phyloP scores from a whole-genome alignment of 108 stramenopile species.

The Discostella pseudostelligera region DNA sequence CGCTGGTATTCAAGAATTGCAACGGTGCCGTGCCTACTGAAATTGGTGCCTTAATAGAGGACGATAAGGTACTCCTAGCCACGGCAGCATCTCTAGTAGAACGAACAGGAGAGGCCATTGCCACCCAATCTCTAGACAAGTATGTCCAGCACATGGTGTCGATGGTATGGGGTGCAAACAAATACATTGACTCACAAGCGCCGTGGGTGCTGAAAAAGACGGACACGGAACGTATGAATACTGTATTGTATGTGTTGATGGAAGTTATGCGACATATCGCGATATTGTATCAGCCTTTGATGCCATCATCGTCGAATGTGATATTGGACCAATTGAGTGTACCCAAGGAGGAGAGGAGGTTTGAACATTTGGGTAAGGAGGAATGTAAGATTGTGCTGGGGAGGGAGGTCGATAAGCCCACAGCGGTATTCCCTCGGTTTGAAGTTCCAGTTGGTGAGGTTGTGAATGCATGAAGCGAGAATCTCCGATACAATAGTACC shows the following conservation, averaged over 20 bases:
- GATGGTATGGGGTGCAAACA: slow-evolving; percentile 89
- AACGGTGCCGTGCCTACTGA: slow-evolving; percentile 59
- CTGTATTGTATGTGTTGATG: slow-evolving; percentile 86
- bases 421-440: slow-evolving; percentile 74
- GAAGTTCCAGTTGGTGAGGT: slow-evolving; percentile 50
- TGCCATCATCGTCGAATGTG: slow-evolving; percentile 78
- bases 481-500: too few relatives aligned
- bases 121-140: slow-evolving; percentile 77
- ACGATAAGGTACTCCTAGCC: slow-evolving; percentile 70
- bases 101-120: slow-evolving; percentile 50
- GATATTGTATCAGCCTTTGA: slow-evolving; percentile 92
- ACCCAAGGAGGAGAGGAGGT: slow-evolving; percentile 69
- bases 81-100: slow-evolving; percentile 56
- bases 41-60: slow-evolving; percentile 50
- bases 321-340: slow-evolving; percentile 89
- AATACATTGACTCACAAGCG: slow-evolving; percentile 87
- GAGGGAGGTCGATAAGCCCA: slow-evolving; percentile 61
- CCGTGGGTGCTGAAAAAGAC: slow-evolving; percentile 93
- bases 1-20: slow-evolving; percentile 91
- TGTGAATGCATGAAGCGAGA: too few relatives aligned
- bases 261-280: slow-evolving; percentile 87
- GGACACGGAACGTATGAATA: slow-evolving; percentile 78
- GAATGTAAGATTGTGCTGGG: slow-evolving; percentile 56
- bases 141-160: slow-evolving; percentile 76
- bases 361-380: slow-evolving; percentile 61